Percentiles rank a stretch among this genome's conserved stretches.
Evolutionary conservation across 352 stramenopile species (phyloP).

Genomic region (Phytophthora niederhauseri): DNA sequence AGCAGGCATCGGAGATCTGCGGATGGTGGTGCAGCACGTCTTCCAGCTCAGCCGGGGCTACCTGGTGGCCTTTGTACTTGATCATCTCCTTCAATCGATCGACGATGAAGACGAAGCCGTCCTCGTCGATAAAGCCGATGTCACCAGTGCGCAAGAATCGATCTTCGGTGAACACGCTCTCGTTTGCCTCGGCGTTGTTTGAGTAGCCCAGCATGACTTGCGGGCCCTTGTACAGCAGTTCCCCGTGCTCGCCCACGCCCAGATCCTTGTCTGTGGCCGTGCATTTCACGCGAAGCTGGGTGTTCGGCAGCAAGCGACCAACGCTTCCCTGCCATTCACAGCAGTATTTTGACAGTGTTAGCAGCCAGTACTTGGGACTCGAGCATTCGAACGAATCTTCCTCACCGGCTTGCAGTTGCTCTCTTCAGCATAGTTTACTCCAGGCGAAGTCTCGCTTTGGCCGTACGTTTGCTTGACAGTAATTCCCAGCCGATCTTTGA

Average conservation of each 20-base stretch:
- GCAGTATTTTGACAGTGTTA: no score
- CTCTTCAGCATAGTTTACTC: constrained; percentile 33
- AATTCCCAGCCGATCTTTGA: constrained; percentile 59
- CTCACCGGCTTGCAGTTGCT: constrained; percentile 19
- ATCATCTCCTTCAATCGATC: constrained; percentile 95
- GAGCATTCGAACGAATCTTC: no score
- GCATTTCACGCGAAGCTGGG: constrained; percentile 49
- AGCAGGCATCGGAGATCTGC: constrained; percentile 69
- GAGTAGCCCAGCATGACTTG: constrained; percentile 94
- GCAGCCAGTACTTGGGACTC: no score
- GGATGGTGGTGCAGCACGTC: constrained; percentile 82
- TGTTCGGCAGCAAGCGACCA: constrained; percentile 54
- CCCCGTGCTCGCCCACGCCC: constrained; percentile 42
- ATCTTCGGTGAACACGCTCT: constrained; percentile 62
- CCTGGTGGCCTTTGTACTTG: constrained; percentile 92
- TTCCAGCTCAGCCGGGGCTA: constrained; percentile 92
- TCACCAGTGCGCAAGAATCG: constrained; percentile 91
- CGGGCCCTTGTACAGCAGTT: constrained; percentile 84
- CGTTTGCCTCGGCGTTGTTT: constrained; percentile 81
- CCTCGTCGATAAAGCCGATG: constrained; percentile 88
- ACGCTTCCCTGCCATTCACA: constrained; percentile 20
- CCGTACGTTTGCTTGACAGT: constrained; percentile 51
- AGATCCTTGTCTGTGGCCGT: constrained; percentile 44
- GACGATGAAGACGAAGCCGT: constrained; percentile 90
- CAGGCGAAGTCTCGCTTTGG: constrained; percentile 52